Base-by-base conservation (phyloP, 2,329 filamentous ascomycete genomes). In the Gnomoniopsis sp. region DNA sequence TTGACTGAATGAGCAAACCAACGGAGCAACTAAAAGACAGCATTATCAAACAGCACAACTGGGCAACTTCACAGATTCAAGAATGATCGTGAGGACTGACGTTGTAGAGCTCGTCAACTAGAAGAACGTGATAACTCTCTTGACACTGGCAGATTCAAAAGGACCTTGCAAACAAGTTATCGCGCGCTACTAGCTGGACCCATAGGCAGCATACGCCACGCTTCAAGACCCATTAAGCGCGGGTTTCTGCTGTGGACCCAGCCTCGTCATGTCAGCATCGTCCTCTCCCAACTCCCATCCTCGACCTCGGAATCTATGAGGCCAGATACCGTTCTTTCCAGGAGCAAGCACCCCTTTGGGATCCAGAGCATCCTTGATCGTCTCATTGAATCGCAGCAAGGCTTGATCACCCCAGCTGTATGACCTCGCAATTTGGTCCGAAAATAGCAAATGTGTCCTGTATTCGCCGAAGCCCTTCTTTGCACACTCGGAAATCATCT, bases 341-440 rank as follows among this genome's bases (percentile, higher is more conserved):
- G 77, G 77, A 3, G 75, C 74, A 44, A 80, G 62, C 48, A 80
- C 77, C 0, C 77, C 77, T 51, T 77, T 75, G 0, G 74, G 74
- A 53, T 76, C 74, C 1, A 77, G 59, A 0, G 71, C 68, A 52
- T 76, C 68, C 66, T 77, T 77, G 46, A 76, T 62, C 6, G 61
- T 68, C 63, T 74, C 69, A 43, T 75, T 73, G 38, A 76, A 69
- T 41, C 66, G 66, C 70, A 74, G 70, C 49, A 72, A 64, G 1
- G 69, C 67, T 30, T 70, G 66, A 22, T 71, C 65, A 54, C 74
- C 75, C 66, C 69, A 77, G 58, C 70, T 70, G 58, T 77, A 77
- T 15, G 71, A 73, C 22, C 64, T 66, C 0, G 72, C 70, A 23
- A 77, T 69, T 64, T 76, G 71, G 59, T 76, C 74, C 67, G 73